Percentiles rank a stretch among this genome's conserved stretches.
Evolutionary conservation across 352 stramenopile genomes (phyloP).

Genomic region (Globisporangium nunn): DNA sequence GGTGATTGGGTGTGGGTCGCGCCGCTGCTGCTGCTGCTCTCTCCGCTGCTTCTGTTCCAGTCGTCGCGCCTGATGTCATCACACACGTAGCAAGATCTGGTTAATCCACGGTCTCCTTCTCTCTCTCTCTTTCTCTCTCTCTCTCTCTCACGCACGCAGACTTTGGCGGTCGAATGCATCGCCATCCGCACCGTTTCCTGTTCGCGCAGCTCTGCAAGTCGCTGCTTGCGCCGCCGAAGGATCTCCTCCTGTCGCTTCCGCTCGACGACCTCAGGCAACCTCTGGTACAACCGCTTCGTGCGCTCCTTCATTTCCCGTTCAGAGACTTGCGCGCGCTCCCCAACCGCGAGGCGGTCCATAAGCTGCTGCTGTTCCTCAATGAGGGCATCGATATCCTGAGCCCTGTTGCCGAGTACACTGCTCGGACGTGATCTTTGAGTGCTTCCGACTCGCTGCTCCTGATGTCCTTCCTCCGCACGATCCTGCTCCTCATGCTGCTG

Average conservation of each 20-base stretch:
- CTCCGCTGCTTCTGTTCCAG: constrained; percentile 45
- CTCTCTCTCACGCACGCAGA: background rate
- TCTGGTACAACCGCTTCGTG: constrained; percentile 51
- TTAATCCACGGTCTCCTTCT: background rate
- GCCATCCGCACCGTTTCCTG: constrained; percentile 46
- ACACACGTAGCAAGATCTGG: constrained; percentile 1
- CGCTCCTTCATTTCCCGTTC: constrained; percentile 60
- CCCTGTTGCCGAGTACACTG: background rate
- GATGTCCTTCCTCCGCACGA: too few relatives aligned
- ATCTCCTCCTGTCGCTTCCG: constrained; percentile 68
- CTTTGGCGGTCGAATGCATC: background rate
- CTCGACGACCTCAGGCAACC: constrained; percentile 70
- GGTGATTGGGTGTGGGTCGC: background rate
- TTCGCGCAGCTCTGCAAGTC: constrained; percentile 55
- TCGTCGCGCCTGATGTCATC: constrained; percentile 28
- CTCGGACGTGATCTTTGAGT: background rate
- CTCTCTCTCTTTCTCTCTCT: too few relatives aligned
- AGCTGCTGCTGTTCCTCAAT: constrained; percentile 5
- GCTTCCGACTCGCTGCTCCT: background rate
- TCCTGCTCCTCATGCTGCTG: too few relatives aligned
- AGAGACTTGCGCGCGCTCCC: constrained; percentile 49
- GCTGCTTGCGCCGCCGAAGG: constrained; percentile 49
- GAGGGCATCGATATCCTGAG: background rate
- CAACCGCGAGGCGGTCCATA: constrained; percentile 38
- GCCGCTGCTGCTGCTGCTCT: constrained; percentile 24